Base-by-base conservation (phyloP, 345 rosid species). In the Odontarrhena argentea region DNA sequence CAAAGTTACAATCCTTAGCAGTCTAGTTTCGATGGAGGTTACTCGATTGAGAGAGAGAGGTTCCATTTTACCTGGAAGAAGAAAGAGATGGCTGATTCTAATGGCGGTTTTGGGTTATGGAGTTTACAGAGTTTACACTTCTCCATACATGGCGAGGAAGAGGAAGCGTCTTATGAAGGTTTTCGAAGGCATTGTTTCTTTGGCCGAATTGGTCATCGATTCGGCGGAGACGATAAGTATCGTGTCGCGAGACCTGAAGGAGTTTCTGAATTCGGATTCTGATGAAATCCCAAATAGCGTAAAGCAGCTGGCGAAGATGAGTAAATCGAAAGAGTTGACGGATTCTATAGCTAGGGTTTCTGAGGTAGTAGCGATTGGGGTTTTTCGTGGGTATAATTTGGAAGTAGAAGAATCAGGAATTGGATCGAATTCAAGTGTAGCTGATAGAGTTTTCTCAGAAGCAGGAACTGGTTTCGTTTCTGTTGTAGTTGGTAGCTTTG, bases 401-500 rank as follows among this genome's bases (percentile, higher is more conserved):
- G 7, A 74, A 74, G 50, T 75, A 81, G 2, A 45, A 30, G 74
- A 57, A n/a, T 48, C 45, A 28, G 65, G 42, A 9, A 52, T 45
- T 3, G 74, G 61, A 15, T 76, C 14, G 62, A 74, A 58, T 68
- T 65, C 71, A 0, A 74, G 77, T 72, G 60, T 84, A 9, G 53
- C 80, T 72, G 92, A 91, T 43, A 84, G 70, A 79, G 50, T 88
- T 42, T 76, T 91, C 41, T 85, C 99, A 8, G 65, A 78, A 2
- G 77, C 82, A 7, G 99, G 96, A 42, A 65, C 86, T 45, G 99
- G 97, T 24, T 91, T 94, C 75, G 84, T 83, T 14, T 94, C 99
- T 0, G 91, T 85, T 7, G 84, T 94, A 36, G 85, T 88, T 7
- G 97, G 97, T 77, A 91, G 96, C 68, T 88, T 94, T 73, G 95